Evolutionary conservation across 257 asterid species (phyloP).

Genomic region (Primulina eburnea): DNA sequence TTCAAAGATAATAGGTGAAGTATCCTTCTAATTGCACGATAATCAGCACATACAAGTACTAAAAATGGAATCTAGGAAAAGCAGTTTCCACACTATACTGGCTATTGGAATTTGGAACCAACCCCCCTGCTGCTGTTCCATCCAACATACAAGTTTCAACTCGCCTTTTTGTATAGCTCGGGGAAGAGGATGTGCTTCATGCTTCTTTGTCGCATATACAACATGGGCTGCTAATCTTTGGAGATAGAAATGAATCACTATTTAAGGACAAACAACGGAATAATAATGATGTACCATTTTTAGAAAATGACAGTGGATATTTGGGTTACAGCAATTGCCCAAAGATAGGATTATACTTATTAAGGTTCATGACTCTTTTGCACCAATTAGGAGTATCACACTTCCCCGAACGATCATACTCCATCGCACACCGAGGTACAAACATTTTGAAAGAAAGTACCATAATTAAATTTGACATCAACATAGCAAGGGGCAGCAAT

Average conservation of each 20-base stretch:
- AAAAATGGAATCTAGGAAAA: background rate
- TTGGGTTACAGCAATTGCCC: background rate
- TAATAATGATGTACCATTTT: background rate
- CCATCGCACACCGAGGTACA: background rate
- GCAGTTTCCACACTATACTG: slow-evolving; percentile 4
- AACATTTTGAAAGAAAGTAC: background rate
- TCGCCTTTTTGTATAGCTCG: background rate
- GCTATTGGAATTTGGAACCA: background rate
- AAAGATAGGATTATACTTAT: background rate
- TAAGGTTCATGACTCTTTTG: slow-evolving; percentile 6
- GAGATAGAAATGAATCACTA: slow-evolving; percentile 8
- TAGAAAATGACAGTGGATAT: background rate
- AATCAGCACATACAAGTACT: background rate
- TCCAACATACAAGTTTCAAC: too few species aligned
- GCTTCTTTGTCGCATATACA: background rate
- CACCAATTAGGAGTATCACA: background rate
- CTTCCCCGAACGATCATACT: background rate
- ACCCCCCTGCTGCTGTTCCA: background rate
- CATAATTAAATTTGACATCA: background rate
- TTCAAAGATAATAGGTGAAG: background rate
- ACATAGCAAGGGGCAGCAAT: background rate
- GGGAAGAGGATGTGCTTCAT: slow-evolving; percentile 1
- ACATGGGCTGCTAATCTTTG: background rate
- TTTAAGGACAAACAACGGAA: slow-evolving; percentile 5
- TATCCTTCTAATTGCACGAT: slow-evolving; percentile 5